phyloP scores from a whole-genome alignment of 805 yeast genomes.

The Ogataea methylovora region DNA sequence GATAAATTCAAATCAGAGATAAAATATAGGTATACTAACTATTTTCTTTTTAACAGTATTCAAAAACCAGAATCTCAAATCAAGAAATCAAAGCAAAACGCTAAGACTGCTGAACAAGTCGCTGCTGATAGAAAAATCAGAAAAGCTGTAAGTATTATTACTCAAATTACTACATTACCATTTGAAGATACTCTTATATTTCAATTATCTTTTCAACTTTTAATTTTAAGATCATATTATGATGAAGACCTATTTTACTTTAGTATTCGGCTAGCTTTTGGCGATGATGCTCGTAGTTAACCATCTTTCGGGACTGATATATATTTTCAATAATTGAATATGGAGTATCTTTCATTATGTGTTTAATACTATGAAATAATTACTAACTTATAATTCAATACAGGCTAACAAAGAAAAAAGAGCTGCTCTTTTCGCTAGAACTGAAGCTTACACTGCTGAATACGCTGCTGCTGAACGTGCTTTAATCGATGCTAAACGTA shows the following conservation, averaged over 20 bases:
- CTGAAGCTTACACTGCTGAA: slow-evolving; percentile 94
- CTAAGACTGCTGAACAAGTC: slow-evolving; percentile 68
- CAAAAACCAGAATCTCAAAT: slow-evolving; percentile 76
- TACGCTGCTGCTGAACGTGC: slow-evolving; percentile 91
- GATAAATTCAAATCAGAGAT: too few relatives aligned
- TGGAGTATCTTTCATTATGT: neutral
- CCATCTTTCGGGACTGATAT: slow-evolving; percentile 85
- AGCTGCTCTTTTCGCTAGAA: slow-evolving; percentile 65
- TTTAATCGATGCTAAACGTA: slow-evolving; percentile 79
- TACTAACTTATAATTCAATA: slow-evolving; percentile 3
- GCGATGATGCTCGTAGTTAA: slow-evolving; percentile 70
- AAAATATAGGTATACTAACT: neutral
- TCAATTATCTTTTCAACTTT: slow-evolving; percentile 1
- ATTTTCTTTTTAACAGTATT: slow-evolving; percentile 30
- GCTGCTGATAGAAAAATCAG: slow-evolving; percentile 76
- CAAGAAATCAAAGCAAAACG: slow-evolving; percentile 75
- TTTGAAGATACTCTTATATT: neutral
- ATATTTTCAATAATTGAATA: neutral
- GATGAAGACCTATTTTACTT: slow-evolving; percentile 42
- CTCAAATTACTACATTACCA: neutral
- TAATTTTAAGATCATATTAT: slow-evolving; percentile 11
- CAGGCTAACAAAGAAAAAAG: slow-evolving; percentile 41
- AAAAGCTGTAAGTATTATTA: slow-evolving; percentile 64
- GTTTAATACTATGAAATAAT: neutral
- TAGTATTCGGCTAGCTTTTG: slow-evolving; percentile 51